Conservation (phyloP, 2,329 filamentous ascomycete genomes). For the Fusarium sacchari region DNA sequence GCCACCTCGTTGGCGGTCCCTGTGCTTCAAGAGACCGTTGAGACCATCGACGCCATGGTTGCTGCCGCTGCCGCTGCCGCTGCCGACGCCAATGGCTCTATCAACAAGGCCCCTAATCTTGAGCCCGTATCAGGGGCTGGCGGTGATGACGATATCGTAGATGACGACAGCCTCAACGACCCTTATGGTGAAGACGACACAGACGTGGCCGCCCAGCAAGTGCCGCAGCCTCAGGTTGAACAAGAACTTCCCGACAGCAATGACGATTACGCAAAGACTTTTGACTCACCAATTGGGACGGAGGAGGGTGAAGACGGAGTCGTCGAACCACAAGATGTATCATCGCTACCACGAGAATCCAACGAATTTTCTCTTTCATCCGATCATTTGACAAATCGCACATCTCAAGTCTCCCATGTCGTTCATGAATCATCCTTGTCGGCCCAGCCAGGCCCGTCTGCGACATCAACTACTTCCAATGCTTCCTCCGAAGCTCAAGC, state of each 20-base stretch:
- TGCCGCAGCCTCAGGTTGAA: conserved; percentile 43
- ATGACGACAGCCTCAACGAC: conserved; percentile 61
- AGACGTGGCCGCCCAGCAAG: conserved; percentile 41
- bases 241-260: conserved; percentile 49
- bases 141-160: conserved; percentile 53
- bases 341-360: conserved; percentile 56
- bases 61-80: conserved; percentile 41
- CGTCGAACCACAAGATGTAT: conserved; percentile 55
- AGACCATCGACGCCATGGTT: conserved; percentile 60
- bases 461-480: conserved; percentile 42
- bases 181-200: conserved; percentile 56
- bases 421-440: conserved; percentile 47
- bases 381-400: conserved; percentile 51
- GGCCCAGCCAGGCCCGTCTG: conserved; percentile 38
- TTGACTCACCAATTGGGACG: conserved; percentile 58
- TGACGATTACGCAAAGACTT: conserved; percentile 63
- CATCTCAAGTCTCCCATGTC: conserved; percentile 46
- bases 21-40: conserved; percentile 62
- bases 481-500: conserved; percentile 44
- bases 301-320: conserved; percentile 51
- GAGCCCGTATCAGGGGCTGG: conserved; percentile 48
- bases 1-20: conserved; percentile 60
- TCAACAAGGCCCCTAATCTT: conserved; percentile 46
- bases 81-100: conserved; percentile 43
- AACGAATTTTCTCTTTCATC: conserved; percentile 54